Evolutionary conservation across 495 filamentous ascomycete genomes (phyloP).

Genomic region (Cercophora newfieldiana): DNA sequence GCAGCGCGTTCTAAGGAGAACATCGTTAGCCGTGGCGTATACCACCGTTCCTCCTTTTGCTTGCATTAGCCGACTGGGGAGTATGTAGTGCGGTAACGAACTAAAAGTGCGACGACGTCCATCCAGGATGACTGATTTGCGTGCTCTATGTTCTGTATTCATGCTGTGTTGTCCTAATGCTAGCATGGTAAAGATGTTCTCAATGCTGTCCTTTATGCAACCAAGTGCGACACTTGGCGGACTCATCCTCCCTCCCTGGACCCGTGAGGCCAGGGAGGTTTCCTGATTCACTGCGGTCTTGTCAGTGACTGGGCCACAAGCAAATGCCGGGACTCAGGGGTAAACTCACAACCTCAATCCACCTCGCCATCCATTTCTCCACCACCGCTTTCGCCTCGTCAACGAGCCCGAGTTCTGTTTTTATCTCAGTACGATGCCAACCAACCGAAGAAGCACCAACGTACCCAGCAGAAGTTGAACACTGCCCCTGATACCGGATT

Average conservation of each 20-base stretch:
- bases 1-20: too few relatives aligned
- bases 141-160: too few relatives aligned
- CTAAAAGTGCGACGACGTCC: too few relatives aligned
- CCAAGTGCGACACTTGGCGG: not conserved
- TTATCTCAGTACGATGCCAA: not conserved
- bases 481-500: constrained; percentile 64
- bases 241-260: too few relatives aligned
- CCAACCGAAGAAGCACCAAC: constrained; percentile 9
- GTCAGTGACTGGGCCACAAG: not conserved
- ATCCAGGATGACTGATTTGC: too few relatives aligned
- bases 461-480: constrained; percentile 60
- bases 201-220: not conserved
- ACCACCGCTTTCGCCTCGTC: constrained; percentile 65
- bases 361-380: constrained; percentile 65
- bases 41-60: not conserved
- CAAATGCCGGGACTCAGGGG: too few relatives aligned
- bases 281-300: not conserved
- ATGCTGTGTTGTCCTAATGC: not conserved
- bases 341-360: constrained; percentile 36
- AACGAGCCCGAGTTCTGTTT: constrained; percentile 56
- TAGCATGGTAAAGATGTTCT: not conserved
- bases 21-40: too few relatives aligned
- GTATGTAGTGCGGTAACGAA: too few relatives aligned
- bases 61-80: not conserved
- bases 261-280: too few relatives aligned